These are phyloP conservation scores for Amauroascus verrucosus DNA, from an alignment of 2,329 filamentous ascomycete genomes.

Conservation along the genomic window DNA sequence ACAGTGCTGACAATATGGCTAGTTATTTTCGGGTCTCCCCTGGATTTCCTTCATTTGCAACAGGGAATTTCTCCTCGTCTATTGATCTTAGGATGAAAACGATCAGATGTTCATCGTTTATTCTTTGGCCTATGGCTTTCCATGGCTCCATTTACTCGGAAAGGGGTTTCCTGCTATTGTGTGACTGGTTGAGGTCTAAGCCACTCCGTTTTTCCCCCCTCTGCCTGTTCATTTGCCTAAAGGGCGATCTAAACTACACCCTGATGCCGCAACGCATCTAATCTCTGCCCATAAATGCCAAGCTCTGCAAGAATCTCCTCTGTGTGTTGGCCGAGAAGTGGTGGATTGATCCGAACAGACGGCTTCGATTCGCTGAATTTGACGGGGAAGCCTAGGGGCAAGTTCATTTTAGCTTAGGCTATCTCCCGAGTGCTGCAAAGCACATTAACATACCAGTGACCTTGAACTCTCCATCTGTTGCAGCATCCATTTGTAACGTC, in stretches of 20 bases:
- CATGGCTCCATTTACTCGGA: no score
- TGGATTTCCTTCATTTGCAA: no score
- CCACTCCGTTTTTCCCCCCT: neutral
- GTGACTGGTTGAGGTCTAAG: neutral
- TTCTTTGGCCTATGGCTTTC: no score
- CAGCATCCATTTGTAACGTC: constrained; percentile 19
- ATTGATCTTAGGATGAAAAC: no score
- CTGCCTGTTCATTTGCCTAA: neutral
- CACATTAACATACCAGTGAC: constrained; percentile 20
- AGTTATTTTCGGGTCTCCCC: no score
- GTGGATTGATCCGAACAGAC: neutral
- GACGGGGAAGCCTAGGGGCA: neutral
- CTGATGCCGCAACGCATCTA: neutral
- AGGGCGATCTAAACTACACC: neutral
- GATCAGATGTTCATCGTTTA: no score
- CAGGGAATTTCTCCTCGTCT: no score
- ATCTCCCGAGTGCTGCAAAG: no score
- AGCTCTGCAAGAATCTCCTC: neutral
- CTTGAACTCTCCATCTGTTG: constrained; percentile 21
- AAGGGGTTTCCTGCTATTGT: no score
- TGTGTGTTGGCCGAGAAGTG: neutral
- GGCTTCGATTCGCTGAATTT: constrained; percentile 1
- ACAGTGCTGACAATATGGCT: no score
- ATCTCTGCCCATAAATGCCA: neutral
- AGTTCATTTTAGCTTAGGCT: neutral